phyloP scores from a whole-genome alignment of 2,329 filamentous ascomycete genomes.

The Fusarium sp. region DNA sequence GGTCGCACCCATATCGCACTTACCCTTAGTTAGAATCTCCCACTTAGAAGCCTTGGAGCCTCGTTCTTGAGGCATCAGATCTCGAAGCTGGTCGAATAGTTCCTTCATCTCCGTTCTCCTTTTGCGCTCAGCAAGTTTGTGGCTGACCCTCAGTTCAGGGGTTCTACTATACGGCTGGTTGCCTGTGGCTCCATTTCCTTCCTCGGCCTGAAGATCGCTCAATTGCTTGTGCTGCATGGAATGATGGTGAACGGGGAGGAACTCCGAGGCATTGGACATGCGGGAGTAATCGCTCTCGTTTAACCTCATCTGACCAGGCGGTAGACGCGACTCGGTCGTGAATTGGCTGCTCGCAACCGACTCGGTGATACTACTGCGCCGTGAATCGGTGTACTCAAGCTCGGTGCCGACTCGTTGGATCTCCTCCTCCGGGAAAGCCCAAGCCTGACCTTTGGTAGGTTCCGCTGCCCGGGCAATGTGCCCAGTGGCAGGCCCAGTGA shows the following conservation, averaged over 20 bases:
- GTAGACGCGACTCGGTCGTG: constrained; percentile 78
- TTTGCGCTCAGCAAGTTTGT: constrained; percentile 88
- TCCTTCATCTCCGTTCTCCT: constrained; percentile 90
- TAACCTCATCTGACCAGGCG: constrained; percentile 77
- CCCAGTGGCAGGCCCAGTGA: constrained; percentile 76
- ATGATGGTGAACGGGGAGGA: constrained; percentile 76
- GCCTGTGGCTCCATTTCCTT: constrained; percentile 62
- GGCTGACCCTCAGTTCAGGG: constrained; percentile 83
- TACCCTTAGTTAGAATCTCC: constrained; percentile 89
- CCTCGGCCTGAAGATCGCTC: constrained; percentile 73
- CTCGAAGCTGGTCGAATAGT: constrained; percentile 83
- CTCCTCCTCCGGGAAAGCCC: constrained; percentile 84
- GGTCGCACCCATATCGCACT: constrained; percentile 40
- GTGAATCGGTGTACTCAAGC: constrained; percentile 70
- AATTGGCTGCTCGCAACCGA: constrained; percentile 85
- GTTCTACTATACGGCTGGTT: constrained; percentile 85
- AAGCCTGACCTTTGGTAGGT: constrained; percentile 84
- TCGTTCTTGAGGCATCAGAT: constrained; percentile 82
- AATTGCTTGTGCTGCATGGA: constrained; percentile 80
- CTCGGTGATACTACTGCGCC: constrained; percentile 81
- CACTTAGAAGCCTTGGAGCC: constrained; percentile 90
- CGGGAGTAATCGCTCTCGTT: constrained; percentile 71
- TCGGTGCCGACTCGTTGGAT: constrained; percentile 65
- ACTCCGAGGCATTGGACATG: constrained; percentile 67
- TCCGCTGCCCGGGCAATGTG: constrained; percentile 78